Conservation (phyloP, 805 yeast genomes). For the Candida yuanshanica region DNA sequence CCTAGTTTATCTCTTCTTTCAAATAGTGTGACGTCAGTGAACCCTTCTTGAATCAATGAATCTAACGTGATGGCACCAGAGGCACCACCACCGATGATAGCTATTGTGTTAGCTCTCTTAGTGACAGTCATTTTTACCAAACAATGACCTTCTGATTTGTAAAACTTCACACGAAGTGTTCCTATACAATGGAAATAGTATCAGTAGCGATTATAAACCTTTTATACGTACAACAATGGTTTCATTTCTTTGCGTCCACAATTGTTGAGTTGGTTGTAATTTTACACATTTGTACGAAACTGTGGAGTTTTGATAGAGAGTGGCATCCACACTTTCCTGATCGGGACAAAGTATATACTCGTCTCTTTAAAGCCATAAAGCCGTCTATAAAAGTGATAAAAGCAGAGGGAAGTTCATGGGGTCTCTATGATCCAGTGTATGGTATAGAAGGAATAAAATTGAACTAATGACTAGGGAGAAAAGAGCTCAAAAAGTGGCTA, state of each 20-base stretch:
- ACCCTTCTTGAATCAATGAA: conserved; percentile 30
- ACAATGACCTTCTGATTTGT: neutral
- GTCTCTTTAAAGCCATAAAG: neutral
- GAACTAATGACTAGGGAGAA: neutral
- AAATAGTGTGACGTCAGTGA: conserved; percentile 32
- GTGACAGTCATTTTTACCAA: neutral
- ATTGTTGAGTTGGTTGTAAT: neutral
- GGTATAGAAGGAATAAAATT: neutral
- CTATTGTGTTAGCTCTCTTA: conserved; percentile 24
- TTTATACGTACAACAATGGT: no score
- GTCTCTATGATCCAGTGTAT: no score
- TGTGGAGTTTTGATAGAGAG: neutral
- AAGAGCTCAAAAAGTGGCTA: conserved; percentile 26
- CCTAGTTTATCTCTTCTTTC: conserved; percentile 37
- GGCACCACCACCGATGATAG: conserved; percentile 49
- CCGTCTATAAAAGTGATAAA: neutral
- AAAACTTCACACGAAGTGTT: no score
- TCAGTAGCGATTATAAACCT: no score
- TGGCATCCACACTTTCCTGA: neutral
- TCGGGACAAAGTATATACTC: neutral
- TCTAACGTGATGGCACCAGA: conserved; percentile 41
- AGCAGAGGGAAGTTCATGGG: neutral
- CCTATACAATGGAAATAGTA: no score
- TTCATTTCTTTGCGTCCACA: no score
- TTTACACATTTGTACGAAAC: neutral